These are phyloP conservation scores for Penicillium cataractarum DNA, from an alignment of 495 filamentous ascomycete genomes.

Conservation along the genomic window DNA sequence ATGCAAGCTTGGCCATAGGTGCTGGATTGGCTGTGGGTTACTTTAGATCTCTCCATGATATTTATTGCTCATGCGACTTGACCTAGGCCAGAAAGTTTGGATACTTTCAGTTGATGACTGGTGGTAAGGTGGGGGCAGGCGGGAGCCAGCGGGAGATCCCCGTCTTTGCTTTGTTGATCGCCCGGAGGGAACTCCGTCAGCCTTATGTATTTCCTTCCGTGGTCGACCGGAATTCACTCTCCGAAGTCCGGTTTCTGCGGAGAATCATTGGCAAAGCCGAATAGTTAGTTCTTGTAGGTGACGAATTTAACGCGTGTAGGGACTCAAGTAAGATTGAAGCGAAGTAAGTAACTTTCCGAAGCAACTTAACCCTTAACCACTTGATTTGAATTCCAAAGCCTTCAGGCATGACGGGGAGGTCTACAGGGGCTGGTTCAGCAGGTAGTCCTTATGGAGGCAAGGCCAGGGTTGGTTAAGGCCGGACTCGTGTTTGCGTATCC, in stretches of 20 bases:
- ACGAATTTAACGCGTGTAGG: no score
- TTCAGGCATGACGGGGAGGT: no score
- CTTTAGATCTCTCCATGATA: conserved; percentile 17
- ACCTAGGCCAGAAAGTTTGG: neutral
- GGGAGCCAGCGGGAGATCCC: neutral
- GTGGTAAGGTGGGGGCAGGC: neutral
- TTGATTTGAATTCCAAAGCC: no score
- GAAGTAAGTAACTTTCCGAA: no score
- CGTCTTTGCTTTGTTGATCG: neutral
- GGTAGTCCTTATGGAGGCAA: no score
- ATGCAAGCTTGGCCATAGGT: conserved; percentile 35
- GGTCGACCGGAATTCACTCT: neutral
- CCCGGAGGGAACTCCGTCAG: neutral
- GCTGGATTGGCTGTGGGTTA: conserved; percentile 11
- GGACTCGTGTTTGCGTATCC: no score
- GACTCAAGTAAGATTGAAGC: no score
- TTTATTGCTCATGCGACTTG: neutral
- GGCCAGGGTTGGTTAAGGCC: no score
- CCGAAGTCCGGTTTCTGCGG: neutral
- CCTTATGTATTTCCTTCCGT: neutral
- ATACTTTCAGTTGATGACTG: neutral
- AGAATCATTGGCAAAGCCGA: neutral
- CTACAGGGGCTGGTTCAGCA: no score
- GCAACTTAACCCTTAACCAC: no score
- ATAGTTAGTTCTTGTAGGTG: no score